phyloP scores from a whole-genome alignment of 2,329 filamentous ascomycete species.

The Epicoccum sorghinum region DNA sequence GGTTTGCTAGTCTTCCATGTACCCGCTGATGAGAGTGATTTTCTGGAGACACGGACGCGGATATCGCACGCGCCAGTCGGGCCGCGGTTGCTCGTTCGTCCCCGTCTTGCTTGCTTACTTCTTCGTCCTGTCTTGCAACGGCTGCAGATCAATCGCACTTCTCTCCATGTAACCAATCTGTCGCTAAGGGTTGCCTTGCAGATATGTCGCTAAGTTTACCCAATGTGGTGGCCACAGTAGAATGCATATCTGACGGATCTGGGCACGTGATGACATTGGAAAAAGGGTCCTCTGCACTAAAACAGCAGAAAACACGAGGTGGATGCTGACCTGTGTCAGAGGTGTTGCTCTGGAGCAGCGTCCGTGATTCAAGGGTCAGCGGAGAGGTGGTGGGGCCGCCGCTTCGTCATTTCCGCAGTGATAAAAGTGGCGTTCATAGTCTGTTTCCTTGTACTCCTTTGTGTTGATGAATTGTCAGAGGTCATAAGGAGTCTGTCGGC shows the following conservation, averaged over 20 bases:
- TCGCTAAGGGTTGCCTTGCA: background rate
- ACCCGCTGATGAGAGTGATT: background rate
- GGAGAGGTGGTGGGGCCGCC: conserved; percentile 10
- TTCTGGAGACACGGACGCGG: conserved; percentile 5
- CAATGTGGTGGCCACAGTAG: conserved; percentile 1
- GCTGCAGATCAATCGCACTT: background rate
- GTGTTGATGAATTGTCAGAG: background rate
- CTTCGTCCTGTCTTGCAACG: background rate
- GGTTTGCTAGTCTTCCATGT: background rate
- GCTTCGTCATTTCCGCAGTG: conserved; percentile 9
- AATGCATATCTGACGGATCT: background rate
- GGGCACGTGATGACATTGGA: conserved; percentile 9
- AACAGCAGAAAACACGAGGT: conserved; percentile 13
- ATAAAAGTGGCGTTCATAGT: conserved; percentile 4
- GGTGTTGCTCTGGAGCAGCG: background rate
- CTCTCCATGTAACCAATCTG: background rate
- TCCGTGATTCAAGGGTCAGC: conserved; percentile 8
- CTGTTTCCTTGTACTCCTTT: background rate
- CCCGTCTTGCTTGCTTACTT: too few species aligned
- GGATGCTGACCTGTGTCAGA: background rate
- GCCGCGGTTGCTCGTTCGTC: conserved; percentile 1
- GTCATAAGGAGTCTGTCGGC: conserved; percentile 5
- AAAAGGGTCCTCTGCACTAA: conserved; percentile 3
- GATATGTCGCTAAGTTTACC: conserved; percentile 6
- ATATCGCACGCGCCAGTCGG: background rate